These are phyloP conservation scores for Pseudonitzschia multiseries DNA, from an alignment of 108 stramenopile species.

Conservation along the genomic window DNA sequence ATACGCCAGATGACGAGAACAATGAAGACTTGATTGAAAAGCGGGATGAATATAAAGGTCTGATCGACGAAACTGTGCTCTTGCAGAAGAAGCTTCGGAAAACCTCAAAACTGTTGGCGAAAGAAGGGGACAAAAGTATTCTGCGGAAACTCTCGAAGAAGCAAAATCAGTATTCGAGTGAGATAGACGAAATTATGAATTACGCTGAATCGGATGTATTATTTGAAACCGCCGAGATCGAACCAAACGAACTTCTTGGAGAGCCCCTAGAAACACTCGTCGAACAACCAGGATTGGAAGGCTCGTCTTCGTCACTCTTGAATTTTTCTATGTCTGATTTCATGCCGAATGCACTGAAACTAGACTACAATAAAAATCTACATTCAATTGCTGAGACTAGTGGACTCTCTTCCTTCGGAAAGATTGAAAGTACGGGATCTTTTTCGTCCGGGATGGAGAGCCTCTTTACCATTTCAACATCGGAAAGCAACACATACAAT, in stretches of 20 bases:
- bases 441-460: neutral
- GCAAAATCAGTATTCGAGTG: constrained; percentile 13
- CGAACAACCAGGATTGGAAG: constrained; percentile 22
- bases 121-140: constrained; percentile 5
- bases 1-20: constrained; percentile 1
- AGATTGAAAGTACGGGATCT: neutral
- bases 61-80: neutral
- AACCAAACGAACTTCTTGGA: constrained; percentile 19
- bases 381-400: neutral
- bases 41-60: constrained; percentile 8
- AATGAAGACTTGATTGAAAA: constrained; percentile 17
- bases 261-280: constrained; percentile 16
- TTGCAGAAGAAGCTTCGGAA: constrained; percentile 12
- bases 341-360: neutral
- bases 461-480: neutral
- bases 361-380: neutral
- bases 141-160: constrained; percentile 9
- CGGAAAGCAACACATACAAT: neutral
- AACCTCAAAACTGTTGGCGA: neutral
- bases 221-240: constrained; percentile 15
- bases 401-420: neutral
- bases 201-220: constrained; percentile 16
- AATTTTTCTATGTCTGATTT: constrained; percentile 21
- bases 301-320: constrained; percentile 1
- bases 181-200: constrained; percentile 18